A percentile compares a stretch with the other conserved stretches of the same genome.
phyloP scores from a whole-genome alignment of 352 stramenopile genomes.

The Peronosclerospora sorghi region DNA sequence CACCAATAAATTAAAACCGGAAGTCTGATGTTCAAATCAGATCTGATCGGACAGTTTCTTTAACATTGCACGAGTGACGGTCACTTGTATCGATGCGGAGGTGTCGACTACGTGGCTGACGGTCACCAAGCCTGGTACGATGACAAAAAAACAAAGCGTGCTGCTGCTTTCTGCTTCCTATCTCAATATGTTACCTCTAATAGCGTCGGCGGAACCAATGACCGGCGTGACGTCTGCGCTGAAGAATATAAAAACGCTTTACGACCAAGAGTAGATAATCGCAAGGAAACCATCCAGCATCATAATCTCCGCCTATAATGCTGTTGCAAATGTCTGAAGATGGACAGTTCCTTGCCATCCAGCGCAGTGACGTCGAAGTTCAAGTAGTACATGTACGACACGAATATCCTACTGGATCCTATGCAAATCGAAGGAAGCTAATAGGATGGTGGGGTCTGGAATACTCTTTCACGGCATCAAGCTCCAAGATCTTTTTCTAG shows the following conservation, averaged over 20 bases:
- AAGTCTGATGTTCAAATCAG: not conserved
- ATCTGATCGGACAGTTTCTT: not conserved
- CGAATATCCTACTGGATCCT: conserved; percentile 52
- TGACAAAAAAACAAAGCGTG: conserved; percentile 35
- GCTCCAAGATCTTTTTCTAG: conserved; percentile 68
- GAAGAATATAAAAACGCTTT: conserved; percentile 24
- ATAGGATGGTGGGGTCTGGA: conserved; percentile 68
- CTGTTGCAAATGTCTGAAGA: conserved; percentile 52
- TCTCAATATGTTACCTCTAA: conserved; percentile 29
- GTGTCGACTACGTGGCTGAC: conserved; percentile 30
- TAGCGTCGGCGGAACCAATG: conserved; percentile 18
- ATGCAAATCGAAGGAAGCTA: conserved; percentile 53
- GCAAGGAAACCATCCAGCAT: not conserved
- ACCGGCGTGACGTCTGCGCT: conserved; percentile 2
- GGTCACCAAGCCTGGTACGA: conserved; percentile 40
- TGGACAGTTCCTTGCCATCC: conserved; percentile 52
- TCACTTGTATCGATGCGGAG: conserved; percentile 47
- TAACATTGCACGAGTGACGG: conserved; percentile 38
- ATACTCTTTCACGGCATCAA: conserved; percentile 28
- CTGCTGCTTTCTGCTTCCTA: conserved; percentile 31
- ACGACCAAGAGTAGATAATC: conserved; percentile 15
- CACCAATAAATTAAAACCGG: conserved; percentile 4
- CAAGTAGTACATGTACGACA: conserved; percentile 44
- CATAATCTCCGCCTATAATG: conserved; percentile 15
- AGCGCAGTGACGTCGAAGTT: conserved; percentile 78